Evolutionary conservation across 768 basidiomycete species (phyloP), one percentile per base, ranked within the genome.

Genomic region (Amanita pallidorosea): DNA sequence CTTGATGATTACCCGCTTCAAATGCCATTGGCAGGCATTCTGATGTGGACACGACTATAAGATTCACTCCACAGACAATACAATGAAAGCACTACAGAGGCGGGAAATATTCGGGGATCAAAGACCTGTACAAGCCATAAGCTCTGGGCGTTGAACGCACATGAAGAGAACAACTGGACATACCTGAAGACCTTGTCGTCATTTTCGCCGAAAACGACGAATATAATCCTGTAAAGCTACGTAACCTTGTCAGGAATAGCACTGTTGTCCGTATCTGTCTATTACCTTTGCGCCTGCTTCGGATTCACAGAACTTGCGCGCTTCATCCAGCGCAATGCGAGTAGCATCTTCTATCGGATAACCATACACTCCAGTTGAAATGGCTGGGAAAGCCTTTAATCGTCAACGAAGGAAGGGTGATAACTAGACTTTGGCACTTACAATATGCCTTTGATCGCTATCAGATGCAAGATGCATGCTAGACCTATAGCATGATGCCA

Each of bases 301-400:
- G 3, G 74, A 69, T 20, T 87, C 83, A 36, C 80, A 61, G 49
- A 80, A 80, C 29, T 71, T 63, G 45, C 86, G 72, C 12, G 74
- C 77, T 23, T 73, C 70, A 23, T 73, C 66, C 48, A 90, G 62
- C 2, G 88, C 88, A 47, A 91, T 72, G 27, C 75, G 75, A 0
- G 89, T 82, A 0, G 88, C 89, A 55, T 79, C 80, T 40, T 66
- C 64, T 41, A 88, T 79, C 1, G 88, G 89, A 64, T 90, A 91
- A 2, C 82, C 76, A 54, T 88, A 92, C 13, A 88, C 69, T 0
- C 76, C 89, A 0, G 88, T 89, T 3, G 88, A 90, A 46, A 92
- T 79, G 5, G 79, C 82, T 5, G 84, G 83, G 56, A 91, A 89
- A 3, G 87, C 87, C 89, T 90, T 52, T 12, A 34, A 7, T 55